Base-by-base conservation (phyloP, 2,329 filamentous ascomycete species). In the Neofusicoccum ribis region DNA sequence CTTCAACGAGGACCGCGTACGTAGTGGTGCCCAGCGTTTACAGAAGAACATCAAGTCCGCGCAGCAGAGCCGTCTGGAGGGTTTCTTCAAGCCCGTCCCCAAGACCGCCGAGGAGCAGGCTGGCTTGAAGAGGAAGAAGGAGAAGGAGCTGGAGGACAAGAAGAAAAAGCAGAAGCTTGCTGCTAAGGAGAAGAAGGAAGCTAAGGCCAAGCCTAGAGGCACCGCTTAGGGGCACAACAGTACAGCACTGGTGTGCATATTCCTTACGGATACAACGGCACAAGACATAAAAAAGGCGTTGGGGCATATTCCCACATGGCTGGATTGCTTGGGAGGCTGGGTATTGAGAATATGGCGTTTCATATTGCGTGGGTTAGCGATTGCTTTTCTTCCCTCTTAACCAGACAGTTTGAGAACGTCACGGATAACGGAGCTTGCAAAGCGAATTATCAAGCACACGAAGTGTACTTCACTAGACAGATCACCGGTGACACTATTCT, bases 161-260 rank as follows among this genome's bases (percentile, higher is more conserved):
- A 97, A 94, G 83, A 98, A 98, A 86, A 96, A 93, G 82, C 85
- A 90, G 70, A 99, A 97, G 85, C 88, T 91, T 68, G 92, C 96
- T 65, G 93, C 94, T 73, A 97, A 97, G 83, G 92, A 93, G 69
- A 99, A 98, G 86, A 93, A 93, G 70, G 91, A 91, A 69, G 86
- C 88, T 23, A 99, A 97, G 82, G 85, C 90, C 5, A 97, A 94
- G 81, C 93, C 94, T 14, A 88, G 91, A 68, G 90, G 88, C 23
- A 82, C 86, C 31, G 80, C 77, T 17, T 86, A 58, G 63, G 3
- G 54, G n/a, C 14, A 15, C 3, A 34, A 9, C 20, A 23, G 23
- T 6, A 6, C 17, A 12, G 11, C 5, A 5, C 52, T 3, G 11
- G 51, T 27, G 11, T n/a, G 17, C n/a, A 23, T 14, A 27, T 31